Percentiles rank a stretch among this genome's conserved stretches.
phyloP scores from a whole-genome alignment of 768 basidiomycete genomes.

The Amanita jacksonii region DNA sequence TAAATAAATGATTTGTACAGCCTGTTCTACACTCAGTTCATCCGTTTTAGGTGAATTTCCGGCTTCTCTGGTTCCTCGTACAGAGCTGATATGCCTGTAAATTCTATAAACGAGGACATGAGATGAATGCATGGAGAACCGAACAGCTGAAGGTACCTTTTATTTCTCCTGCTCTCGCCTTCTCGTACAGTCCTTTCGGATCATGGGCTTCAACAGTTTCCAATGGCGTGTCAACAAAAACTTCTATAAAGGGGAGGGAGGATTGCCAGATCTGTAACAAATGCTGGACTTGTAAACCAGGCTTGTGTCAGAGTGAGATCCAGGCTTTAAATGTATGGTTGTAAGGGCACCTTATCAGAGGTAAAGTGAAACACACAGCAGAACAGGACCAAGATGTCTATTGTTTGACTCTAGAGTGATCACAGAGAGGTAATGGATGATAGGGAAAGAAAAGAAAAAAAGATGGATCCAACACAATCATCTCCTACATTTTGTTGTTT shows the following conservation, averaged over 20 bases:
- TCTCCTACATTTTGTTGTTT: no score
- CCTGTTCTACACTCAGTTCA: slow-evolving; percentile 64
- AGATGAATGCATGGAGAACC: background rate
- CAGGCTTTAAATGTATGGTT: no score
- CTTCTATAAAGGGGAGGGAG: slow-evolving; percentile 81
- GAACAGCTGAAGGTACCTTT: slow-evolving; percentile 52
- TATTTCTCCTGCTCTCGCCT: slow-evolving; percentile 91
- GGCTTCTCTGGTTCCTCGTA: slow-evolving; percentile 83
- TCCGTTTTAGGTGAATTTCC: slow-evolving; percentile 92
- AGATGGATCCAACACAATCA: no score
- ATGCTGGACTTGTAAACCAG: background rate
- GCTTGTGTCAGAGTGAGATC: background rate
- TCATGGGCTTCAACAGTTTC: slow-evolving; percentile 84
- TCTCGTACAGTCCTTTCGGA: slow-evolving; percentile 97
- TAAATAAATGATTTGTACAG: slow-evolving; percentile 73
- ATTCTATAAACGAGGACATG: slow-evolving; percentile 53
- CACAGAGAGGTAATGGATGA: no score
- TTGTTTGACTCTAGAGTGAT: no score
- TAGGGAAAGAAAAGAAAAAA: no score
- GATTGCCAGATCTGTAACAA: slow-evolving; percentile 17
- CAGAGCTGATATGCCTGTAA: slow-evolving; percentile 95
- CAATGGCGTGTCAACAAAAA: slow-evolving; percentile 90
- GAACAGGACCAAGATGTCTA: no score
- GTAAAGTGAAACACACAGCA: no score
- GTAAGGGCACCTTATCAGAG: no score